Conservation (phyloP, 1,284 basidiomycete species). For the Cutaneotrichosporon dermatis region DNA sequence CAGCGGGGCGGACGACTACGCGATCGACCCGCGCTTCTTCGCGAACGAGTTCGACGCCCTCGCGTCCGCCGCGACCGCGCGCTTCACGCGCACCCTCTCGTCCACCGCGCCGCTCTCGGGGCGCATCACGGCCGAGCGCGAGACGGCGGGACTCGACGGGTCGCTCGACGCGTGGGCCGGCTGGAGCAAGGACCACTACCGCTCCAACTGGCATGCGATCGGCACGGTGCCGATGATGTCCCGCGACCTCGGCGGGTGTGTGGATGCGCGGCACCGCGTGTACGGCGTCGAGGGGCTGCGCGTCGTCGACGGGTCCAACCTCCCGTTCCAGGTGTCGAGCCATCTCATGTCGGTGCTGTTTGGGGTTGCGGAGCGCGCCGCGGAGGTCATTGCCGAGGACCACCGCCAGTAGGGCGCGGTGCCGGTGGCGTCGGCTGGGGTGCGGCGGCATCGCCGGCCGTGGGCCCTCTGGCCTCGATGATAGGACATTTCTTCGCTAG, state of each 20-base stretch:
- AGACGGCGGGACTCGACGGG: conserved; percentile 25
- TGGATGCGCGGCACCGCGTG: conserved; percentile 49
- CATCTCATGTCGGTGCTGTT: conserved; percentile 44
- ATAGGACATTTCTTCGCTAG: too few relatives aligned
- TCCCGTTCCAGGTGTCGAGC: conserved; percentile 50
- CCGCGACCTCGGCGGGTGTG: conserved; percentile 56
- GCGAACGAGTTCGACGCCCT: conserved; percentile 33
- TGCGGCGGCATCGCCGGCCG: too few relatives aligned
- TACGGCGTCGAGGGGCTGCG: conserved; percentile 51
- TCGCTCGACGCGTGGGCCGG: conserved; percentile 43
- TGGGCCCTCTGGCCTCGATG: too few relatives aligned
- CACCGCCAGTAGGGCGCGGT: too few relatives aligned
- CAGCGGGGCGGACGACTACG: conserved; percentile 29
- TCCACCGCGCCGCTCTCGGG: conserved; percentile 14
- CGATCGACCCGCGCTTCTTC: conserved; percentile 48
- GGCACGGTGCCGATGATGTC: conserved; percentile 63
- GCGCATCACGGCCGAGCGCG: conserved; percentile 38
- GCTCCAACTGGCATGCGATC: conserved; percentile 52
- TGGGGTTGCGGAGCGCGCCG: conserved; percentile 39
- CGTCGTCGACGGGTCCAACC: conserved; percentile 52
- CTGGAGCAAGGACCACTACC: conserved; percentile 39
- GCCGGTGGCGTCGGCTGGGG: too few relatives aligned
- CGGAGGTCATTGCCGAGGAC: conserved; percentile 38
- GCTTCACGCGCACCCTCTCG: conserved; percentile 26
- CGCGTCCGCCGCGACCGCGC: conserved; percentile 19